A percentile compares a stretch with the other conserved stretches of the same genome.
Evolutionary conservation across 805 yeast genomes (phyloP).

Genomic region (Kuraishia hungarica): DNA sequence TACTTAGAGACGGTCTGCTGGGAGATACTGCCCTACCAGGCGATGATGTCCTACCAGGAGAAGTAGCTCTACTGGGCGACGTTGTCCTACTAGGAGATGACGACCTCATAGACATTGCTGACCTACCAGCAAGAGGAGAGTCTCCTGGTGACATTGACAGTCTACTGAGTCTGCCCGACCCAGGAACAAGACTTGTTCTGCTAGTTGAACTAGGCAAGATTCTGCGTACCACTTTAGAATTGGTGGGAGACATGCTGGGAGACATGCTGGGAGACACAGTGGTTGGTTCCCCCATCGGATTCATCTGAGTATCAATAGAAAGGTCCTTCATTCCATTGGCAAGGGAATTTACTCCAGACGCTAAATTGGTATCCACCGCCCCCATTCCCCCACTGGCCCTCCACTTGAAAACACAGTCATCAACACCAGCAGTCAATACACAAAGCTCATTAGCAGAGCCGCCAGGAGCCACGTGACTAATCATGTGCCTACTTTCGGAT

Average conservation of each 20-base stretch:
- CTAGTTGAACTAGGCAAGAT: slow-evolving; percentile 9
- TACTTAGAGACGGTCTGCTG: not conserved
- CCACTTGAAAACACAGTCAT: slow-evolving; percentile 52
- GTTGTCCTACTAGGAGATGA: not conserved
- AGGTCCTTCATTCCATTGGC: not conserved
- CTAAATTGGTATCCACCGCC: not conserved
- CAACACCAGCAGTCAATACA: slow-evolving; percentile 35
- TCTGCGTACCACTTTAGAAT: slow-evolving; percentile 15
- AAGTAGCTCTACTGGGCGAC: not conserved
- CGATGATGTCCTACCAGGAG: not conserved
- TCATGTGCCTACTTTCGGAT: too few species aligned
- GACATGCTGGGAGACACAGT: too few species aligned
- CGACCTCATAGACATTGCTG: not conserved
- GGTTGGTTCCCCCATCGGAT: too few species aligned
- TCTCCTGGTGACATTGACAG: not conserved
- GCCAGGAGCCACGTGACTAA: not conserved
- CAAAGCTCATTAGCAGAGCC: slow-evolving; percentile 8
- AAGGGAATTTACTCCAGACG: not conserved
- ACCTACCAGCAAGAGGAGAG: not conserved
- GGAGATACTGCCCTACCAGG: not conserved
- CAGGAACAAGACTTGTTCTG: not conserved
- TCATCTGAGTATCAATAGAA: not conserved
- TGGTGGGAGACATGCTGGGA: slow-evolving; percentile 2
- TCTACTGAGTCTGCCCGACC: not conserved
- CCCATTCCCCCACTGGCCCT: slow-evolving; percentile 1